Evolutionary conservation across 2,329 filamentous ascomycete species (phyloP), one percentile per base, ranked within the genome.

Genomic region (Lasiodiplodia citricola): DNA sequence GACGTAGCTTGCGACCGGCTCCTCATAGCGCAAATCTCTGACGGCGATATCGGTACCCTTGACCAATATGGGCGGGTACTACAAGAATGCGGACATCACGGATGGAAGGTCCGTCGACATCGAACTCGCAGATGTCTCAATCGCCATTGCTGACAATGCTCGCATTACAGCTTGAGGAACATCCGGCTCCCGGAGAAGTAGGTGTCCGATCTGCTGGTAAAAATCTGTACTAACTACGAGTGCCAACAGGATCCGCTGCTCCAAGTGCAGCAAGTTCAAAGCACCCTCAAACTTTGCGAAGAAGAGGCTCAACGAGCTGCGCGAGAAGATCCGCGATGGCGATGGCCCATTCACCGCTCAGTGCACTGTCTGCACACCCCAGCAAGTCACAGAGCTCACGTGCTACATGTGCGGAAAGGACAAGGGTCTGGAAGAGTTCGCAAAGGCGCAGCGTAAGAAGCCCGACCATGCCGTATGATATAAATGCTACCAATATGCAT

Each of bases 361-460:
- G 28, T 88, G 86, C 74, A 73, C 77, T 7, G 47, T 66, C 1
- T 88, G 87, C 69, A 78, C 80, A 41, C 82, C 81, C 4, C 72
- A 73, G 14, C 80, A 82, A 57, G 70, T 79, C 2, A 75, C 80
- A 4, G 86, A 88, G 71, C 73, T 87, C 35, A 76, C 78, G 10
- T 88, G 87, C 71, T 73, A 71, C 38, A 76, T 82, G 47, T 88
- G 87, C 72, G 74, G 79, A 23, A 73, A 80, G 68, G 80, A 76
- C 2, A 86, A 86, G 72, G 77, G 80, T 0, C 68, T 87, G 2
- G 81, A 84, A 6, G 77, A 78, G 0, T 89, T 87, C 71, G 81
- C 83, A 21, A 87, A 85, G 70, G 71, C 72, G 7, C 83, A 86
- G 75, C 80, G 85, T 16, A 77, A 73, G 35, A 80, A 83, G 51